Conservation (phyloP, 139 green algal species). For the Haematococcus lacustris region DNA sequence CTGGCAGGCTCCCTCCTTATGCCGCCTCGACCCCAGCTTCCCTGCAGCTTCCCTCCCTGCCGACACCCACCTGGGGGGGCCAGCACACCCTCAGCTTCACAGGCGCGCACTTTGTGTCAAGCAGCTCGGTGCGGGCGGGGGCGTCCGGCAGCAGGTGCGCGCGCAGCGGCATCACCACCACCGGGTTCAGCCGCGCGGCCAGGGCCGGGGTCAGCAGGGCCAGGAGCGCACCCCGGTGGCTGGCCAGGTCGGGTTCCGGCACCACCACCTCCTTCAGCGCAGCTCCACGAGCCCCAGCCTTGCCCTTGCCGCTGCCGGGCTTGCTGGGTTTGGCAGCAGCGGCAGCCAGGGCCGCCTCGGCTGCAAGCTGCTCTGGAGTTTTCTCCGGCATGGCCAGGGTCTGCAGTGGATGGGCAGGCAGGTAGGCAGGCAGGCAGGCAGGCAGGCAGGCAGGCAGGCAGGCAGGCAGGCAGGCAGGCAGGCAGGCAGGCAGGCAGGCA, state of each 20-base stretch:
- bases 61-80: too few relatives aligned
- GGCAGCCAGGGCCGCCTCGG: conserved; percentile 1
- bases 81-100: conserved; percentile 15
- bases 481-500: too few relatives aligned
- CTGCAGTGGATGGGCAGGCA: too few relatives aligned
- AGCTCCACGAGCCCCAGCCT: neutral
- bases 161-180: conserved; percentile 23
- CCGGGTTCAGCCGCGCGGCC: conserved; percentile 26
- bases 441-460: too few relatives aligned
- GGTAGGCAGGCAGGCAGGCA: too few relatives aligned
- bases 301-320: neutral
- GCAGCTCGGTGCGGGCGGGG: conserved; percentile 21
- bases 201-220: conserved; percentile 27
- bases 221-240: conserved; percentile 4
- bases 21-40: too few relatives aligned
- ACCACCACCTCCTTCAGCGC: neutral
- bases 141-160: conserved; percentile 32
- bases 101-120: conserved; percentile 28
- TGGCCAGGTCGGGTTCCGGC: conserved; percentile 10
- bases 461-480: too few relatives aligned
- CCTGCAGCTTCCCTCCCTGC: too few relatives aligned
- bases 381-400: conserved; percentile 13
- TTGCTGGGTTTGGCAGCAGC: conserved; percentile 5
- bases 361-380: conserved; percentile 1
- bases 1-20: too few relatives aligned